These are phyloP conservation scores for Viola odorata DNA, from an alignment of 345 rosid species.

Conservation along the genomic window DNA sequence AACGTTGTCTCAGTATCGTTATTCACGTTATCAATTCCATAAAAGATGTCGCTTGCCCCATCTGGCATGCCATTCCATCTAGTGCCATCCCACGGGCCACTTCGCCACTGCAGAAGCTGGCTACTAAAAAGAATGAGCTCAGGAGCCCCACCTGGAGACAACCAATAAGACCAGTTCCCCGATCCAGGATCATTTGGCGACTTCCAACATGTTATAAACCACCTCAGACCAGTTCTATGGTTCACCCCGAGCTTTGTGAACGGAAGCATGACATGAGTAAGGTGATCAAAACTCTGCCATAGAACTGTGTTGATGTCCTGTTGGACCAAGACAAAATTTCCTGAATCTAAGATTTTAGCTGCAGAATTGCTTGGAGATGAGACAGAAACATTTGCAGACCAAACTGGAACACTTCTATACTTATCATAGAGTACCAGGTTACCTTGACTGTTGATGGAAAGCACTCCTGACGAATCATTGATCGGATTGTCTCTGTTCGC, in stretches of 20 bases:
- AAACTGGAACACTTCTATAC: background rate
- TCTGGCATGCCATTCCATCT: background rate
- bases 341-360: background rate
- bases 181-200: background rate
- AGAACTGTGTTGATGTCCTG: background rate
- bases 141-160: background rate
- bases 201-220: background rate
- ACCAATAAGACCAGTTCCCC: background rate
- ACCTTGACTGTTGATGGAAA: background rate
- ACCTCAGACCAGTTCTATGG: background rate
- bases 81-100: background rate
- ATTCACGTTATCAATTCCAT: no score
- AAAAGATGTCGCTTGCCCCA: background rate
- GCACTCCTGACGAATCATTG: background rate
- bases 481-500: background rate
- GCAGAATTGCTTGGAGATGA: background rate
- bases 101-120: background rate
- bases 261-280: background rate
- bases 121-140: background rate
- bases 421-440: background rate
- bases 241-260: background rate
- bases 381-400: background rate
- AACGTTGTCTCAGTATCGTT: no score
- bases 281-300: constrained; percentile 4
- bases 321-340: background rate